Percentiles rank a stretch among this genome's conserved stretches.
Evolutionary conservation across 805 yeast genomes (phyloP).

Genomic region (Sugiyamaella americana): DNA sequence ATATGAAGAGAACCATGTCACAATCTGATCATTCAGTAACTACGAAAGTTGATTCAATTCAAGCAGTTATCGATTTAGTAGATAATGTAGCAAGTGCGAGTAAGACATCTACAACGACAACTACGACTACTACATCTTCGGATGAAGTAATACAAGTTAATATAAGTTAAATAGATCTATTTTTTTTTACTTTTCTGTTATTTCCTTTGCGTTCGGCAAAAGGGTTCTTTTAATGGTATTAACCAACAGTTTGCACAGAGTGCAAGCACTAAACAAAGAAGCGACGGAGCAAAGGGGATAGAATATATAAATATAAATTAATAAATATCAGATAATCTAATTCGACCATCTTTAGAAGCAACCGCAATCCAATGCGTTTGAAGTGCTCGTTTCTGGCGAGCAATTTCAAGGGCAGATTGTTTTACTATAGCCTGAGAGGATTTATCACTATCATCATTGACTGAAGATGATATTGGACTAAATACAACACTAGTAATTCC

Average conservation of each 20-base stretch:
- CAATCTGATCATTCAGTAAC: slow-evolving; percentile 15
- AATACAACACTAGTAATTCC: background rate
- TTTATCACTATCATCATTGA: background rate
- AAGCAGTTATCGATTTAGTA: slow-evolving; percentile 14
- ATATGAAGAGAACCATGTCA: slow-evolving; percentile 14
- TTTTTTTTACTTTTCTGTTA: background rate
- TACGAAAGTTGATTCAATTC: slow-evolving; percentile 12
- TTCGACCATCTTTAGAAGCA: slow-evolving; percentile 53
- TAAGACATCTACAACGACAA: background rate
- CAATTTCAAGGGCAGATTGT: background rate
- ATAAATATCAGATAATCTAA: slow-evolving; percentile 36
- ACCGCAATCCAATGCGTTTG: slow-evolving; percentile 36
- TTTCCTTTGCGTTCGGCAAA: background rate
- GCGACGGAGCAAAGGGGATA: no score
- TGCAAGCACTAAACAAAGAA: no score
- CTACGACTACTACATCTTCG: background rate
- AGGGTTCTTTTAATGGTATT: background rate
- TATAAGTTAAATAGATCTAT: background rate
- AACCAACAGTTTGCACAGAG: no score
- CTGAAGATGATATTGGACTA: no score
- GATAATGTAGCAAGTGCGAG: slow-evolving; percentile 3
- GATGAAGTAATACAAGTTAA: background rate
- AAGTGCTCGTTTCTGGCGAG: background rate
- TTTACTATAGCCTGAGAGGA: background rate
- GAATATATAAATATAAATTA: no score